Base-by-base conservation (phyloP, 2,329 filamentous ascomycete genomes). In the Trichoderma hamatum region DNA sequence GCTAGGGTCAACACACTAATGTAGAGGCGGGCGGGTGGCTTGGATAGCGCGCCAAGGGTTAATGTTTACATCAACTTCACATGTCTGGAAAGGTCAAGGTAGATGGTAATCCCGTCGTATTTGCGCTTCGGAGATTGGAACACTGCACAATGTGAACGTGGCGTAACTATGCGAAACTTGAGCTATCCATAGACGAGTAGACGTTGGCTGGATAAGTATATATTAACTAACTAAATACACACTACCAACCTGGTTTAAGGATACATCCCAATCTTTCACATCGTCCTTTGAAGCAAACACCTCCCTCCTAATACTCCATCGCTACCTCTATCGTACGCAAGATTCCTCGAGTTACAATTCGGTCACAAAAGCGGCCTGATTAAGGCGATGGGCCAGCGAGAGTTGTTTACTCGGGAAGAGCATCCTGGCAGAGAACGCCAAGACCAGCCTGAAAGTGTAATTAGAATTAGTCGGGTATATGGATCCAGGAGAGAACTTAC, bases 361-460 rank as follows among this genome's bases (percentile, higher is more conserved):
- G 4, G 26, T 51, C 34, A 39, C 21, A 16, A 11, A 28, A 14
- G 24, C 14, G 21, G 28, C 13, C 34, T 49, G 10, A 36, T 43
- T 13, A 13, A 6, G 11, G 9, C 28, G n/a, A 34, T 34, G 30
- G n/a, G 10, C 28, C 13, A 14, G 11, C 54, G 39, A 34, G 39
- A 34, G 39, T 28, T 2, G n/a, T 46, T 64, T 64, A 69, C 51
- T 64, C 5, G 43, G 46, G 55, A 19, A 68, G 55, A 32, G 65
- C 56, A 46, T 68, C 56, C 30, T 52, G 24, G 56, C 66, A 68
- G 7, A 68, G 5, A 49, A 68, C 32, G 36, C 58, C 66, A 28
- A 68, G 34, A 3, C 13, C 34, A 3, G 36, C 58, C 66, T 68
- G 5, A 10, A 13, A 28, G 36, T 3, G 7, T 1, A 3, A 5